Evolutionary conservation across 371 early-diverging fungal species (phyloP).

Genomic region (Paraphysoderma sedebokerense): DNA sequence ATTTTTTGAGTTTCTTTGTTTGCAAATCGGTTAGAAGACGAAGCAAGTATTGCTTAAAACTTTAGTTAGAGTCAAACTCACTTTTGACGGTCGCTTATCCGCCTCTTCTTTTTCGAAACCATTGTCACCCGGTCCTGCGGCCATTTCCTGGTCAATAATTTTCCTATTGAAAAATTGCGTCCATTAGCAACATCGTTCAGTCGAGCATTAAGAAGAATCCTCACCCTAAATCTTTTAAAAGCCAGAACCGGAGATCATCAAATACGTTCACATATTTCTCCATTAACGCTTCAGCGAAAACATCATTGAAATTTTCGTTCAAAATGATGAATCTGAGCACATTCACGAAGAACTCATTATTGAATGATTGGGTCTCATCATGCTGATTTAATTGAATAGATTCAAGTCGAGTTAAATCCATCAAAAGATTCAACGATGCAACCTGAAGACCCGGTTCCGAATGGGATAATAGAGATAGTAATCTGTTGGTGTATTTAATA

Average conservation of each 20-base stretch:
- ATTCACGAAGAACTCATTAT: conserved; percentile 13
- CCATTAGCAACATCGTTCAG: background rate
- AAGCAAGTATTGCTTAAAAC: no score
- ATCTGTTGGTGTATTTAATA: conserved; percentile 26
- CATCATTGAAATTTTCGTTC: conserved; percentile 35
- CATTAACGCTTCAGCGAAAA: conserved; percentile 31
- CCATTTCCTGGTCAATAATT: background rate
- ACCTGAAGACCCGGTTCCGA: conserved; percentile 12
- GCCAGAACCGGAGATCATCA: conserved; percentile 66
- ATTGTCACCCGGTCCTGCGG: background rate
- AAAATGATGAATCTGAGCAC: conserved; percentile 34
- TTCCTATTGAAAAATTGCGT: no score
- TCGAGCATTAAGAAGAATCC: conserved; percentile 14
- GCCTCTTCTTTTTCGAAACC: background rate
- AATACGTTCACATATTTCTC: conserved; percentile 55
- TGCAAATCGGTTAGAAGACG: no score
- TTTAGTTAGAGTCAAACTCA: no score
- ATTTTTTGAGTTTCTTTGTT: no score
- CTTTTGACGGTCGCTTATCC: no score
- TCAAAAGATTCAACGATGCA: conserved; percentile 25
- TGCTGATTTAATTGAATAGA: background rate
- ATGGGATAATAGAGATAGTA: conserved; percentile 40
- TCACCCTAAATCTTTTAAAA: conserved; percentile 49
- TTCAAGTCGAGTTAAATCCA: conserved; percentile 10
- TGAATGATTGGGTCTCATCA: conserved; percentile 8